These are phyloP conservation scores for Phialophora tarda DNA, from an alignment of 2,329 filamentous ascomycete species.

Conservation along the genomic window DNA sequence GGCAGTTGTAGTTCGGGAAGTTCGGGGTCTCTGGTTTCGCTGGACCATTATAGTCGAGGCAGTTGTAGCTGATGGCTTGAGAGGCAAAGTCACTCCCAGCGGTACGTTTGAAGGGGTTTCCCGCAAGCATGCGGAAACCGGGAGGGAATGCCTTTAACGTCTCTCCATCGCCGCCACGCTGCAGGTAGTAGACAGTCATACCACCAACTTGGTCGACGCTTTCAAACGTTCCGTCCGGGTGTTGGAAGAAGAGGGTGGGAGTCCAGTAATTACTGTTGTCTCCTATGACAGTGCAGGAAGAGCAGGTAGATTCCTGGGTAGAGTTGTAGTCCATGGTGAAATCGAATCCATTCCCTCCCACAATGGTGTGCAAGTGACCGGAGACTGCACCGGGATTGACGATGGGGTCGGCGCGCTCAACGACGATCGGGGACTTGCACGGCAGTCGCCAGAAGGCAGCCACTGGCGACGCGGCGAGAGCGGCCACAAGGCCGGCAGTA, in stretches of 20 bases:
- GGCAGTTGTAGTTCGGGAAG: slow-evolving; percentile 74
- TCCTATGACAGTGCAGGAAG: slow-evolving; percentile 69
- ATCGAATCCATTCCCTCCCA: slow-evolving; percentile 72
- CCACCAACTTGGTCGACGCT: slow-evolving; percentile 65
- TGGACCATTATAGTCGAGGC: slow-evolving; percentile 56
- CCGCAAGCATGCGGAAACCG: slow-evolving; percentile 73
- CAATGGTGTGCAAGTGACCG: slow-evolving; percentile 71
- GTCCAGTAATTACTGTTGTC: slow-evolving; percentile 81
- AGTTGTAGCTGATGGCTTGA: slow-evolving; percentile 61
- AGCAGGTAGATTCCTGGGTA: slow-evolving; percentile 67
- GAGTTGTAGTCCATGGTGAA: slow-evolving; percentile 53
- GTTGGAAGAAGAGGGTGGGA: slow-evolving; percentile 71
- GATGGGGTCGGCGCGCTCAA: slow-evolving; percentile 64
- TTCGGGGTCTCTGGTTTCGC: slow-evolving; percentile 56
- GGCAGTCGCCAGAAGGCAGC: slow-evolving; percentile 41
- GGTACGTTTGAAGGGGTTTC: slow-evolving; percentile 64
- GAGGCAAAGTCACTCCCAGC: slow-evolving; percentile 62
- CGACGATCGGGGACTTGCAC: slow-evolving; percentile 43
- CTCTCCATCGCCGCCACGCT: slow-evolving; percentile 63
- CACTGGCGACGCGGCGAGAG: slow-evolving; percentile 37
- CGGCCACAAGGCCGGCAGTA: slow-evolving; percentile 30
- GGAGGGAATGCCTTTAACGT: slow-evolving; percentile 71
- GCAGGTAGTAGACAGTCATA: slow-evolving; percentile 64
- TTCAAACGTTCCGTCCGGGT: slow-evolving; percentile 67
- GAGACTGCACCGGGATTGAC: slow-evolving; percentile 65